phyloP scores from a whole-genome alignment of 164 flowering plant species.

The Kingdonia uniflora region DNA sequence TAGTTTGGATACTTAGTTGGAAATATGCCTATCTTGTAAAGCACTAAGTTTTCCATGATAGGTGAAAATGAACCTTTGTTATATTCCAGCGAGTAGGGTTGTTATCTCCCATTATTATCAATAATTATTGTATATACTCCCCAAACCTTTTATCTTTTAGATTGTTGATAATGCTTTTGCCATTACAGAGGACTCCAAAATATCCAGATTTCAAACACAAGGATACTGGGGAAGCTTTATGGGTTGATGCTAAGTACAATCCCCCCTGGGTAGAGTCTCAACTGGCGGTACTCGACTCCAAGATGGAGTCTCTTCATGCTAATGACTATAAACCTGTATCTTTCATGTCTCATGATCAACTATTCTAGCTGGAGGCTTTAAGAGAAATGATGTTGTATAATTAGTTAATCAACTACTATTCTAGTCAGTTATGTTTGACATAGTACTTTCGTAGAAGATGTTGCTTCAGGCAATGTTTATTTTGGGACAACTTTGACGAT shows the following conservation, averaged over 20 bases:
- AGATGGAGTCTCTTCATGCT: constrained; percentile 43
- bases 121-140: no score
- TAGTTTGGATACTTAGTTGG: no score
- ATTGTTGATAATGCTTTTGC: no score
- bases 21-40: no score
- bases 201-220: constrained; percentile 97
- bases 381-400: constrained; percentile 1
- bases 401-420: constrained; percentile 1
- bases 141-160: no score
- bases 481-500: no score
- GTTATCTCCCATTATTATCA: no score
- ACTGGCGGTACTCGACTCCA: constrained; percentile 54
- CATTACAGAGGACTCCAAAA: constrained; percentile 61
- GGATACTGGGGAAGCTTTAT: constrained; percentile 84
- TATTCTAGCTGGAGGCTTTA: constrained; percentile 20
- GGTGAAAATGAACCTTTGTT: no score
- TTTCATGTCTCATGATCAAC: constrained; percentile 25
- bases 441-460: constrained; percentile 3
- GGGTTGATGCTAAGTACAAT: constrained; percentile 78
- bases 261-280: constrained; percentile 92
- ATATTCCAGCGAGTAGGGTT: no score
- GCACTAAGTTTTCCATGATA: no score
- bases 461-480: no score
- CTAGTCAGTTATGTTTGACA: background rate
- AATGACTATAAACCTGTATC: constrained; percentile 19